These are phyloP conservation scores for Cicer bijugum DNA, from an alignment of 306 rosid genomes.

Conservation along the genomic window DNA sequence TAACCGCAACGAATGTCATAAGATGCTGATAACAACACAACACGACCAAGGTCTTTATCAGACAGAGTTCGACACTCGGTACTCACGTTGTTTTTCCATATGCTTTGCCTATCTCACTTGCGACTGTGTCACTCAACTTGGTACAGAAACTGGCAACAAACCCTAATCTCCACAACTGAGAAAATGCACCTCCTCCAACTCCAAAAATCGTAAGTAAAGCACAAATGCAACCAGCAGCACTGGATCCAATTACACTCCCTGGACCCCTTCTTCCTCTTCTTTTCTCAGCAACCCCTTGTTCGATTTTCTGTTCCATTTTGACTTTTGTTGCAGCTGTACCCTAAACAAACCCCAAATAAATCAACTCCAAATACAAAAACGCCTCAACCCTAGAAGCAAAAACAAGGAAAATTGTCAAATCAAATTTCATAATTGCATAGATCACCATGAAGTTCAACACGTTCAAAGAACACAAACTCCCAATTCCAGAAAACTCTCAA, in stretches of 20 bases:
- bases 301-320: conserved; percentile 88
- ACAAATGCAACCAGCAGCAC: conserved; percentile 94
- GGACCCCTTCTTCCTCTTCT: conserved; percentile 97
- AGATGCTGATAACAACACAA: conserved; percentile 21
- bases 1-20: neutral
- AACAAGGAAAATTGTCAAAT: neutral
- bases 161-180: conserved; percentile 82
- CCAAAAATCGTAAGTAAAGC: conserved; percentile 71
- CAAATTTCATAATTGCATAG: conserved; percentile 29
- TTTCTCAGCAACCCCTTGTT: conserved; percentile 95
- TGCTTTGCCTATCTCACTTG: conserved; percentile 99
- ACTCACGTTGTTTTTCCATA: conserved; percentile 92
- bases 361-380: conserved; percentile 45
- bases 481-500: neutral
- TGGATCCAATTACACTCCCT: conserved; percentile 91
- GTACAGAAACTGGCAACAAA: conserved; percentile 97
- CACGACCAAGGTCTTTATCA: conserved; percentile 21
- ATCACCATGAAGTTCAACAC: conserved; percentile 7
- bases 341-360: conserved; percentile 52
- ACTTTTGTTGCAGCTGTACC: conserved; percentile 95
- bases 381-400: conserved; percentile 32
- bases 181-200: conserved; percentile 71
- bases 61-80: conserved; percentile 45
- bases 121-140: conserved; percentile 92
- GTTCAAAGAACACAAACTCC: neutral